phyloP scores from a whole-genome alignment of 495 filamentous ascomycete genomes.

The Neurospora tetrasperma region DNA sequence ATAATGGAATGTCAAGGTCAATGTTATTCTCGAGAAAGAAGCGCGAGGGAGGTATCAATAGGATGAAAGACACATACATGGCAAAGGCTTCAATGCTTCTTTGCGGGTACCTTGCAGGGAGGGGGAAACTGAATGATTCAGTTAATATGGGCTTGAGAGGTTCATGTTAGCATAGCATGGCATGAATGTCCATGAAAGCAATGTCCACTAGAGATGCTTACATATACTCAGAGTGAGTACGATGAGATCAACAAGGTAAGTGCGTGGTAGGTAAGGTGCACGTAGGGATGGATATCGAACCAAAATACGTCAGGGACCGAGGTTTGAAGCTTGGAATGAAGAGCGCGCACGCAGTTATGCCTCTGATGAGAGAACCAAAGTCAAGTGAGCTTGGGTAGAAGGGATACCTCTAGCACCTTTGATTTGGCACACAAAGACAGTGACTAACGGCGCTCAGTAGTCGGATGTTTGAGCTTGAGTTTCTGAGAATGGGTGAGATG shows the following conservation, averaged over 20 bases:
- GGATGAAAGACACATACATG: no score
- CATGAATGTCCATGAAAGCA: neutral
- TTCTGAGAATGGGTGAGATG: neutral
- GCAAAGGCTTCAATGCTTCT: no score
- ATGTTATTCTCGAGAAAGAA: no score
- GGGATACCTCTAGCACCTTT: neutral
- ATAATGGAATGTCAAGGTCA: no score
- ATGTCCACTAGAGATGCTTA: neutral
- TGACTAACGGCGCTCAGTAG: neutral
- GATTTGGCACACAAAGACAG: neutral
- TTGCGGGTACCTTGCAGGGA: no score
- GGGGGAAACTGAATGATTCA: no score
- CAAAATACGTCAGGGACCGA: neutral
- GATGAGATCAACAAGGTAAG: neutral
- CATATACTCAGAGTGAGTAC: neutral
- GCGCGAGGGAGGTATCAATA: no score
- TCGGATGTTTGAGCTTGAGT: neutral
- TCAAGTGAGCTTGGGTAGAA: neutral
- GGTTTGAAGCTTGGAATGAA: neutral
- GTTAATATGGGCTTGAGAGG: neutral
- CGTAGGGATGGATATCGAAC: neutral
- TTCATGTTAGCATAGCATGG: neutral
- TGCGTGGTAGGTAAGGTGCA: neutral
- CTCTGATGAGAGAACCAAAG: neutral
- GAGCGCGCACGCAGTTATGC: neutral